Base-by-base conservation (phyloP, 129 eudicot genomes). In the Artemisia annua region DNA sequence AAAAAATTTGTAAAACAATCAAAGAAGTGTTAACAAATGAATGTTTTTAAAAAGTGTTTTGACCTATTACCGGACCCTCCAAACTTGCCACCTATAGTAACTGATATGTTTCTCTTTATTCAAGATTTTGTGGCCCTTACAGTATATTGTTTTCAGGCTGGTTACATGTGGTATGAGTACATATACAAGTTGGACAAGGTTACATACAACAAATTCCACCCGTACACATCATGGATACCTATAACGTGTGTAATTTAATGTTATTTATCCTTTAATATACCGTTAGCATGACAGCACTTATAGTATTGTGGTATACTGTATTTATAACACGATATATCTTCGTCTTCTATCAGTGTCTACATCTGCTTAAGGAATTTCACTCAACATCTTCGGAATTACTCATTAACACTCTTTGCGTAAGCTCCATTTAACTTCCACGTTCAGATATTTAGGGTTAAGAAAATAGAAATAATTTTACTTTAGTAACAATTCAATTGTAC, bases 221-320 rank as follows among this genome's bases (percentile, higher is more conserved):
- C 97, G 32, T 89, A 89, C 94, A 92, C 97, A 39, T 92, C 97
- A 63, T 92, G 97, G 97, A 92, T 92, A 46, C 97, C 97, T 17
- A 92, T 92, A 85, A 92, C 91, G 97, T 92, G 32, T 43, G 96
- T 74, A 66, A 17, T 65, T 52, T 15, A 46, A 1, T 76, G 4
- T 76, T 69, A 19, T 48, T n/a, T 4, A 12, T 64, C 52, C 4
- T 9, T 66, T 46, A 63, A 39, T 39, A 39, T 39, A 39, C 46
- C 7, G 9, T 39, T 39, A 39, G 46, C 46, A 39, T 39, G 46
- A 39, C 46, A 39, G 11, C 46, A 39, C 11, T 7, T 39, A 39
- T 74, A 24, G 51, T 74, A 67, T 66, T 24, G 14, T 57, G 51
- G 14, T 15, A 13, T 71, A 58, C 15, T 72, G 26, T 59, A 14